Percentiles rank a stretch among this genome's conserved stretches.
phyloP scores from a whole-genome alignment of 805 yeast species.

The Yamadazyma scolyti region DNA sequence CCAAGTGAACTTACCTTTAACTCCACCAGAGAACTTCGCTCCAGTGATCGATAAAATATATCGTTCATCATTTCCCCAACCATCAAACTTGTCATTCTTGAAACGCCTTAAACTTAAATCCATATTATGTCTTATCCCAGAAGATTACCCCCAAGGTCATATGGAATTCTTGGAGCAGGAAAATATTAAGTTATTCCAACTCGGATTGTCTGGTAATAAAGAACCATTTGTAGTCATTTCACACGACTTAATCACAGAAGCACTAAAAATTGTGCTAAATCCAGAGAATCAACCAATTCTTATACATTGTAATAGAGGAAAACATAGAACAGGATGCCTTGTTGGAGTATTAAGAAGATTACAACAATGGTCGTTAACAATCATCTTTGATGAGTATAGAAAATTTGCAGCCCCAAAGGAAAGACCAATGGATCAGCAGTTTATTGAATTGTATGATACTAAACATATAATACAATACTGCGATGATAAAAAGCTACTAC shows the following conservation, averaged over 20 bases:
- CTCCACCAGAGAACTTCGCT: constrained; percentile 90
- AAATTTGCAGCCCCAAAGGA: constrained; percentile 94
- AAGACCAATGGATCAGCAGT: constrained; percentile 92
- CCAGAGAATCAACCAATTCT: constrained; percentile 89
- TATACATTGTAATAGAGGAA: constrained; percentile 94
- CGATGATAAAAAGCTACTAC: constrained; percentile 52
- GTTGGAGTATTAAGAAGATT: constrained; percentile 88
- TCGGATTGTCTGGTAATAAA: constrained; percentile 93
- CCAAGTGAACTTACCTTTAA: constrained; percentile 18
- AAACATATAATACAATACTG: constrained; percentile 57
- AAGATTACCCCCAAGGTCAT: constrained; percentile 83
- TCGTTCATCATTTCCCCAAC: constrained; percentile 85
- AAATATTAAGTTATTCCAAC: constrained; percentile 70
- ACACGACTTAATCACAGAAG: constrained; percentile 67
- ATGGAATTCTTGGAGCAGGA: constrained; percentile 56
- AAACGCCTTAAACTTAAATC: constrained; percentile 61
- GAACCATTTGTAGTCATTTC: constrained; percentile 84
- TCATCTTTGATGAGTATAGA: constrained; percentile 94
- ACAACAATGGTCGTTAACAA: constrained; percentile 89
- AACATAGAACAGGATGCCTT: constrained; percentile 94
- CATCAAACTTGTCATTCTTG: constrained; percentile 74
- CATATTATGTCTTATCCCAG: constrained; percentile 83
- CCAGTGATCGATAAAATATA: constrained; percentile 72
- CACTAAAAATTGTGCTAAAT: constrained; percentile 74
- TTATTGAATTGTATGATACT: constrained; percentile 85